A percentile compares a stretch with the other conserved stretches of the same genome.
These are phyloP conservation scores for Peronospora belbahrii DNA, from an alignment of 352 stramenopile genomes.

Conservation along the genomic window DNA sequence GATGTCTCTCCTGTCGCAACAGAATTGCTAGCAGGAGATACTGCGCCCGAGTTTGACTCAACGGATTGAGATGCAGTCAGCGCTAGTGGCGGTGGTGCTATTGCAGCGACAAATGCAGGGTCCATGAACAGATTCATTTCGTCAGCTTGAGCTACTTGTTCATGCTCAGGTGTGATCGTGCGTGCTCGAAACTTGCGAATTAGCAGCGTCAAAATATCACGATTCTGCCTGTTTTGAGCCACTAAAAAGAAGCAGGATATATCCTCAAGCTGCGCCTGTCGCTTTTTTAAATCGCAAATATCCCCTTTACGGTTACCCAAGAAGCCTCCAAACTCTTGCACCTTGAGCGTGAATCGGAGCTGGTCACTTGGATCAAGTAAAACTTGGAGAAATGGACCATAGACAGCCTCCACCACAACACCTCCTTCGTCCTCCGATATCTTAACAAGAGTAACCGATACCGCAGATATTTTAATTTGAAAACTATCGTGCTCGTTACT, in stretches of 20 bases:
- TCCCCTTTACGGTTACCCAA: slow-evolving; percentile 53
- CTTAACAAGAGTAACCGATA: slow-evolving; percentile 52
- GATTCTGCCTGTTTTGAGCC: slow-evolving; percentile 69
- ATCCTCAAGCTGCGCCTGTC: slow-evolving; percentile 27
- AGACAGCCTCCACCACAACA: slow-evolving; percentile 40
- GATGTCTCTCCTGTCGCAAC: slow-evolving; percentile 11
- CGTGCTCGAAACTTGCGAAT: slow-evolving; percentile 67
- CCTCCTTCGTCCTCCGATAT: slow-evolving; percentile 66
- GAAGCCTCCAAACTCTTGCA: slow-evolving; percentile 67
- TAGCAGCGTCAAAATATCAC: slow-evolving; percentile 63
- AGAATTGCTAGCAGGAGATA: slow-evolving; percentile 22
- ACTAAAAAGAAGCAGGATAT: slow-evolving; percentile 74
- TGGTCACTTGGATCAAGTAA: slow-evolving; percentile 58
- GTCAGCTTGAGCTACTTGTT: slow-evolving; percentile 47
- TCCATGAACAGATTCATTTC: slow-evolving; percentile 70
- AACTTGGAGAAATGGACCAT: slow-evolving; percentile 61
- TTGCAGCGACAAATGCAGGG: slow-evolving; percentile 35
- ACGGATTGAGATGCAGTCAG: slow-evolving; percentile 1
- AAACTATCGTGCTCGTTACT: slow-evolving; percentile 79
- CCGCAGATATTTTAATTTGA: slow-evolving; percentile 63
- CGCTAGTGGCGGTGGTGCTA: not conserved
- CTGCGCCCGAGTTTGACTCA: slow-evolving; percentile 7
- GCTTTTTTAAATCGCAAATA: slow-evolving; percentile 50
- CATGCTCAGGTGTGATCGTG: slow-evolving; percentile 37
- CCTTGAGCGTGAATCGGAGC: slow-evolving; percentile 67